A percentile compares a stretch with the other conserved stretches of the same genome.
These are phyloP conservation scores for Suhomyces bolitotheri DNA, from an alignment of 1,139 yeast genomes.

Conservation along the genomic window DNA sequence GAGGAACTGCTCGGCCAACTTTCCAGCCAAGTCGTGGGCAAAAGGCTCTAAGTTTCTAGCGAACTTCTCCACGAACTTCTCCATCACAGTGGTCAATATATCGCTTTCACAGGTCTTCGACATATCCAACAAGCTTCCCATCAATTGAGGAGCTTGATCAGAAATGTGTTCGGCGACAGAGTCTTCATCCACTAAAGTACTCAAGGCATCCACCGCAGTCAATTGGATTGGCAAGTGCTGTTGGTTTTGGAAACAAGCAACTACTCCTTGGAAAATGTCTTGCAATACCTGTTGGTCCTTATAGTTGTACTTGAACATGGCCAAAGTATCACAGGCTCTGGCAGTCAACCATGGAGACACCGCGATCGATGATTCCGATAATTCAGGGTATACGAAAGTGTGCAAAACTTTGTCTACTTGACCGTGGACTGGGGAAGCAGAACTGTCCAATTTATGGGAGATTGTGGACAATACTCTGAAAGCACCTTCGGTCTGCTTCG, in stretches of 20 bases:
- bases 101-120: slow-evolving; percentile 54
- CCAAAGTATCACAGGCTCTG: slow-evolving; percentile 56
- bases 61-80: slow-evolving; percentile 54
- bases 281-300: slow-evolving; percentile 43
- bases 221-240: slow-evolving; percentile 51
- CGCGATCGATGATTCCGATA: slow-evolving; percentile 31
- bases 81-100: slow-evolving; percentile 56
- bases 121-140: slow-evolving; percentile 53
- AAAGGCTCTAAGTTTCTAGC: slow-evolving; percentile 57
- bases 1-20: slow-evolving; percentile 50
- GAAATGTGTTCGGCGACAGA: slow-evolving; percentile 48
- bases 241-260: slow-evolving; percentile 42
- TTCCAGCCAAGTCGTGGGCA: slow-evolving; percentile 50
- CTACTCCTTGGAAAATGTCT: slow-evolving; percentile 46
- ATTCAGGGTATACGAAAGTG: slow-evolving; percentile 50
- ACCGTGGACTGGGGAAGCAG: slow-evolving; percentile 44
- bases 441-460: slow-evolving; percentile 42
- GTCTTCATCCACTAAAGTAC: slow-evolving; percentile 50
- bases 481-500: slow-evolving; percentile 52
- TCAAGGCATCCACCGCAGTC: slow-evolving; percentile 56
- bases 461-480: slow-evolving; percentile 49
- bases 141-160: slow-evolving; percentile 52
- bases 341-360: slow-evolving; percentile 52
- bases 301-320: slow-evolving; percentile 45
- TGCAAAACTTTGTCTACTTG: slow-evolving; percentile 48